phyloP scores from a whole-genome alignment of 2,329 filamentous ascomycete species.

The Fusarium compactum region DNA sequence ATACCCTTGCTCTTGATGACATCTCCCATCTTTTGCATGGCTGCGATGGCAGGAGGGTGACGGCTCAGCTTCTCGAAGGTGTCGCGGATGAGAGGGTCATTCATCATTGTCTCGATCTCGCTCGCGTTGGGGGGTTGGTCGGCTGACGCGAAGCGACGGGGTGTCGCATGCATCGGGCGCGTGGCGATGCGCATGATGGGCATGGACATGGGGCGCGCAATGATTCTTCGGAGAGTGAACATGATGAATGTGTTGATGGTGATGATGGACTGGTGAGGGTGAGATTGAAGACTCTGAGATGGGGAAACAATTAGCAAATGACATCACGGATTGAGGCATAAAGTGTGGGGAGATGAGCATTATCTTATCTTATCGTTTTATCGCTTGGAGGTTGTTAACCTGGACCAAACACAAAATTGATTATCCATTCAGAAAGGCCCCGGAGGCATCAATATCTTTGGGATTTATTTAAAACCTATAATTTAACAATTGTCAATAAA shows the following conservation, averaged over 20 bases:
- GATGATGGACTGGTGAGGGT: neutral
- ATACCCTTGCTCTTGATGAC: conserved; percentile 37
- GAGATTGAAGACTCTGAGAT: neutral
- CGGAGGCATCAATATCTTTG: too few relatives aligned
- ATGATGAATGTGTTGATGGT: conserved; percentile 15
- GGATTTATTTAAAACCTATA: neutral
- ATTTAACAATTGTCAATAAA: too few relatives aligned
- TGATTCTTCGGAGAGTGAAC: conserved; percentile 30
- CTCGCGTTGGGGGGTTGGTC: conserved; percentile 32
- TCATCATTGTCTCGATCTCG: conserved; percentile 39
- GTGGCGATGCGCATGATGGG: conserved; percentile 24
- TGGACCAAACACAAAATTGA: neutral
- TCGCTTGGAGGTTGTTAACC: neutral
- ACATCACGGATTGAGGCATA: conserved; percentile 12
- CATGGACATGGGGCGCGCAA: neutral
- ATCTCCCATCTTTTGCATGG: conserved; percentile 38
- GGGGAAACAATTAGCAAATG: conserved; percentile 8
- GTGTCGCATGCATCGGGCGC: conserved; percentile 31
- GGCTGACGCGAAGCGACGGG: conserved; percentile 25
- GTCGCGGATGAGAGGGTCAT: conserved; percentile 37
- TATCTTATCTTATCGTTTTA: conserved; percentile 26
- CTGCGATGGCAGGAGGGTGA: conserved; percentile 35
- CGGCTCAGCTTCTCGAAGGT: conserved; percentile 40
- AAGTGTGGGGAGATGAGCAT: neutral
- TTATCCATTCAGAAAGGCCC: too few relatives aligned